phyloP scores from a whole-genome alignment of 305 asterid genomes.

The Solanum hybrid region DNA sequence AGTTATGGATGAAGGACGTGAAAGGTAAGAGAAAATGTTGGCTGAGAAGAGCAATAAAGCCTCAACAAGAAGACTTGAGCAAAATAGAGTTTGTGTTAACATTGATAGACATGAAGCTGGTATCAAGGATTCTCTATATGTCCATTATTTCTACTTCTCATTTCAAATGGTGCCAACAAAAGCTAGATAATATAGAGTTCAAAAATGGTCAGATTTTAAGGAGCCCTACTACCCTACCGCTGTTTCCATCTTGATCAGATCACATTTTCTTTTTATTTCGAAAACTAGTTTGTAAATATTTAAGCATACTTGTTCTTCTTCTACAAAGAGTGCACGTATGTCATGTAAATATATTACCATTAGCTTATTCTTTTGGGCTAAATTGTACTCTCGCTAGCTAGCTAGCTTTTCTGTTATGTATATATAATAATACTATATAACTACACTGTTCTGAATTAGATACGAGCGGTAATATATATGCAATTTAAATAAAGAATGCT shows the following conservation, averaged over 20 bases:
- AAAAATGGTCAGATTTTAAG: slow-evolving; percentile 20
- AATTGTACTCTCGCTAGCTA: too few relatives aligned
- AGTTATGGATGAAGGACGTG: slow-evolving; percentile 22
- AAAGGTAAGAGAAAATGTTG: slow-evolving; percentile 37
- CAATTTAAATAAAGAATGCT: too few relatives aligned
- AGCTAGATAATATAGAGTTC: slow-evolving; percentile 32
- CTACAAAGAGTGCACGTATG: neutral
- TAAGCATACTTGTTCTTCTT: neutral
- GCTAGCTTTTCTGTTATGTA: too few relatives aligned
- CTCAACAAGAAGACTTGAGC: slow-evolving; percentile 7
- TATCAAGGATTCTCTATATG: slow-evolving; percentile 33
- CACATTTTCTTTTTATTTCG: neutral
- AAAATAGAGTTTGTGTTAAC: slow-evolving; percentile 23
- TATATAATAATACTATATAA: too few relatives aligned
- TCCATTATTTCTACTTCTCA: slow-evolving; percentile 27
- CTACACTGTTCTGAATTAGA: too few relatives aligned
- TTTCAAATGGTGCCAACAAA: slow-evolving; percentile 46
- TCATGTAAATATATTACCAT: neutral
- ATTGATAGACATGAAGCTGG: slow-evolving; percentile 36
- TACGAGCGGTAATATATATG: too few relatives aligned
- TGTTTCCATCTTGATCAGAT: slow-evolving; percentile 32
- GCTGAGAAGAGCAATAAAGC: slow-evolving; percentile 32
- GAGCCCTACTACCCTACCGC: neutral
- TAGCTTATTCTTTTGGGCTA: too few relatives aligned
- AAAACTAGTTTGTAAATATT: neutral